These are phyloP conservation scores for Solanum chiquidenum DNA, from an alignment of 257 asterid species.

Conservation along the genomic window DNA sequence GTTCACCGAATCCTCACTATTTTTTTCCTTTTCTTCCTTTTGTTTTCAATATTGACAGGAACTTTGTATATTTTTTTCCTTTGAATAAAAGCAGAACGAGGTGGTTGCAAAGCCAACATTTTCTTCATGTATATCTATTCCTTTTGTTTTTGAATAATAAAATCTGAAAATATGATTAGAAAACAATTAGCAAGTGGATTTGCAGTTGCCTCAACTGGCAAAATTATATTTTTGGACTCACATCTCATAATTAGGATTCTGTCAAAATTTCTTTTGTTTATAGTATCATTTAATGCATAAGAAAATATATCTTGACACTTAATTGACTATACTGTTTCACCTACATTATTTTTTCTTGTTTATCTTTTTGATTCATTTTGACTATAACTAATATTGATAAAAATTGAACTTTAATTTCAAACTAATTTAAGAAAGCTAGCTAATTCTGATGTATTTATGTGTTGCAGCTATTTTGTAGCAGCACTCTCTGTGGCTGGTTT, in stretches of 20 bases:
- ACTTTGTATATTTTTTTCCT: background rate
- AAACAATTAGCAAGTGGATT: background rate
- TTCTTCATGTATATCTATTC: background rate
- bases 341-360: background rate
- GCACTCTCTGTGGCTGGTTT: constrained; percentile 32
- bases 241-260: background rate
- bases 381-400: background rate
- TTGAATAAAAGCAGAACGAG: background rate
- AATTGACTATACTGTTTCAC: background rate
- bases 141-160: background rate
- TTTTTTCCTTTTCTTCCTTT: background rate
- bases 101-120: background rate
- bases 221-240: background rate
- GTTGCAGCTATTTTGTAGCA: constrained; percentile 35
- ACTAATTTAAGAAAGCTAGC: background rate
- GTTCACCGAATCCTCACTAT: background rate
- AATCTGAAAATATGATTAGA: background rate
- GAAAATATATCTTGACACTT: background rate
- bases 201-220: background rate
- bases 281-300: background rate
- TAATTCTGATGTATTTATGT: background rate
- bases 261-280: background rate
- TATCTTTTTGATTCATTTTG: background rate
- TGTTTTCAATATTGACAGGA: background rate
- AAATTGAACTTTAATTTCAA: background rate